Evolutionary conservation across 345 rosid species (phyloP).

Genomic region (Geranium brycei): DNA sequence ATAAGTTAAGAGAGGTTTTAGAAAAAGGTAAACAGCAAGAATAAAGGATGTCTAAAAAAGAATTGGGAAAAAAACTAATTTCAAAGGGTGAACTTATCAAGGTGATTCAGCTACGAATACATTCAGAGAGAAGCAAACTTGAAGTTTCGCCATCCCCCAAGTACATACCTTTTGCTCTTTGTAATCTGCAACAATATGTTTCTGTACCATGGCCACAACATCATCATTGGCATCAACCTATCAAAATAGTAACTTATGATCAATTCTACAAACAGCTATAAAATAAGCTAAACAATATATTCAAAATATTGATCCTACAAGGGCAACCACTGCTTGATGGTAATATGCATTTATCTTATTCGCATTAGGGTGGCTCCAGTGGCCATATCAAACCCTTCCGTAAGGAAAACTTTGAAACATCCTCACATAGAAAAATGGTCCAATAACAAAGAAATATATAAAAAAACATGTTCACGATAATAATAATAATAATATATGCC

Average conservation of each 20-base stretch:
- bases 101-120: background rate
- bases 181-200: constrained; percentile 57
- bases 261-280: background rate
- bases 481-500: background rate
- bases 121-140: background rate
- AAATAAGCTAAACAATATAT: too few species aligned
- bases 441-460: too few species aligned
- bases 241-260: constrained; percentile 3
- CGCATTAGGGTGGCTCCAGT: too few species aligned
- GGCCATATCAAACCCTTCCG: background rate
- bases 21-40: constrained; percentile 2
- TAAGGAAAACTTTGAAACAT: too few species aligned
- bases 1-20: constrained; percentile 11
- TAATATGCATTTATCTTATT: too few species aligned
- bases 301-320: too few species aligned
- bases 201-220: constrained; percentile 46
- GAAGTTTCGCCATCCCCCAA: constrained; percentile 1
- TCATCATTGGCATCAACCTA: constrained; percentile 76
- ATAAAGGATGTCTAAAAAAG: background rate
- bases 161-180: constrained; percentile 60
- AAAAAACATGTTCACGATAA: too few species aligned
- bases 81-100: background rate
- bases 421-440: too few species aligned
- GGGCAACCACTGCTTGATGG: too few species aligned
- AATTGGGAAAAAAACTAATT: background rate